Conservation (phyloP, 257 asterid genomes). For the Paraleonurus japonicus region DNA sequence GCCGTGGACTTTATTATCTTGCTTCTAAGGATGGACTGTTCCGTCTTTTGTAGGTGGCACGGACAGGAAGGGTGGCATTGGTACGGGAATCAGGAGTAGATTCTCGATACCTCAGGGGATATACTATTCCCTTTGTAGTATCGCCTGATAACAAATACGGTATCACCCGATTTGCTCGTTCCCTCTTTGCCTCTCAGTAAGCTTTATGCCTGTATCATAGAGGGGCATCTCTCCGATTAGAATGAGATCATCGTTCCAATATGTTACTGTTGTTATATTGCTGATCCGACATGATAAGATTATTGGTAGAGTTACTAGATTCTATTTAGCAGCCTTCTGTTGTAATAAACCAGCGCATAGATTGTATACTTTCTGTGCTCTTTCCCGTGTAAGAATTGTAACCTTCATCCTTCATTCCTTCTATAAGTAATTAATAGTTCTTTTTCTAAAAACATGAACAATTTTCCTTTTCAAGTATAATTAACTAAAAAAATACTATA, state of each 20-base stretch:
- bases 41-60: slow-evolving; percentile 56
- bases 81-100: slow-evolving; percentile 84
- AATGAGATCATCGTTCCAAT: slow-evolving; percentile 3
- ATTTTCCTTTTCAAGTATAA: too few relatives aligned
- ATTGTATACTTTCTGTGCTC: not conserved
- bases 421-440: too few relatives aligned
- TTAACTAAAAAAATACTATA: too few relatives aligned
- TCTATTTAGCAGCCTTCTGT: not conserved
- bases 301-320: not conserved
- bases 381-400: not conserved
- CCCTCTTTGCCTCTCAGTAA: not conserved
- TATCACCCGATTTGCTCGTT: not conserved
- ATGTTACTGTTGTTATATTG: slow-evolving; percentile 13
- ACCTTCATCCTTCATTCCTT: not conserved
- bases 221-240: not conserved
- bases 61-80: slow-evolving; percentile 86
- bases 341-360: not conserved
- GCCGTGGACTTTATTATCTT: not conserved
- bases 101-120: slow-evolving; percentile 72
- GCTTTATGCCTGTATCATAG: slow-evolving; percentile 7
- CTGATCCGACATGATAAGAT: not conserved
- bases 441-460: too few relatives aligned
- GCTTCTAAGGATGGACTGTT: not conserved
- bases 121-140: slow-evolving; percentile 48
- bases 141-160: not conserved